Evolutionary conservation across 805 yeast genomes (phyloP), one percentile per base, ranked within the genome.

Genomic region (Kuraishia molischiana): DNA sequence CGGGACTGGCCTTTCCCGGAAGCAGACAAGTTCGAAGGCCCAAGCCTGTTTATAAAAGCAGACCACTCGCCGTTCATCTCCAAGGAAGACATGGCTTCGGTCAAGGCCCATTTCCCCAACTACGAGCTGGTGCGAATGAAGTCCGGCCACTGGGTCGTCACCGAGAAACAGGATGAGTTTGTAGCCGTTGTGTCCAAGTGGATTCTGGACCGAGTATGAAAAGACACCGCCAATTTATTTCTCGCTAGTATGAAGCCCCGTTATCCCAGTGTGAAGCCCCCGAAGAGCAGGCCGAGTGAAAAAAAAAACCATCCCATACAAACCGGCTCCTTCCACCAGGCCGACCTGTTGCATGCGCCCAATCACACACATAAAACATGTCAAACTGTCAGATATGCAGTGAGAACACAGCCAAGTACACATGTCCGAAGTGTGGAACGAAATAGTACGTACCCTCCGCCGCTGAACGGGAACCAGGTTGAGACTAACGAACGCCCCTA

Each of bases 111-210:
- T 51, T 90, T 86, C 60, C 97, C 97, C 0, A 63, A 66, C 19
- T 86, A 86, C 51, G 83, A 76, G 42, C 59, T 84, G 11, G 65
- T 72, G 33, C 95, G 83, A 50, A 63, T 92, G 19, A 79, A 84
- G 24, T 70, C 85, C 2, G 95, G 95, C 4, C 98, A 90, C 57
- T 90, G 97, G 95, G 74, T 89, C 3, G 84, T 89, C 41, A 75
- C 85, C 28, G 96, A 89, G 51, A 77, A 78, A 45, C 90, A 95
- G 4, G 46, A 66, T 14, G 87, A 79, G 50, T 86, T 90, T 47
- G 66, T 83, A 31, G 70, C 66, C 6, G 58, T 65, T 5, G 73
- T 84, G 9, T 22, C 26, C 10, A 22, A 8, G 26, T 22, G 26
- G 26, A 22, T 22, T 11, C 8, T 8, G 26, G 26, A 22, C 8